Evolutionary conservation across 306 rosid genomes (phyloP), one percentile per base, ranked within the genome.

Genomic region (Lablab purpureus): DNA sequence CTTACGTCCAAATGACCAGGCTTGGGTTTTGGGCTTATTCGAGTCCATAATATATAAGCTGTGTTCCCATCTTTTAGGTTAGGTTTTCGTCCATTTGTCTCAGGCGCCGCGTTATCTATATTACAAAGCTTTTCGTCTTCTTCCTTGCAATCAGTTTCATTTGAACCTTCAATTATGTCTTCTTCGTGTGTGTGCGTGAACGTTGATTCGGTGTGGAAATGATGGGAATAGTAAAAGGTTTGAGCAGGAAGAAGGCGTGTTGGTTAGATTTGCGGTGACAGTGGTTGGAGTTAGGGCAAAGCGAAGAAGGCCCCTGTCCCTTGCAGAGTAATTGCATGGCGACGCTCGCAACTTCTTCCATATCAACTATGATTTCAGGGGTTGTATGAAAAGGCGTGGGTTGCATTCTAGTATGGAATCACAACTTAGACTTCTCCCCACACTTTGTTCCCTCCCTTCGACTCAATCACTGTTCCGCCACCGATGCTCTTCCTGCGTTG

Each of bases 291-390:
- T 51, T 40, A 40, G n/a, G 83, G 76, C 50, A 51, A 83, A 52
- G 6, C 15, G 93, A 74, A 91, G 97, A 86, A 85, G 92, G 91
- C 91, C 96, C 94, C 73, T 80, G 96, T 91, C 80, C 87, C 85
- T 82, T 90, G 96, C 82, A 18, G 23, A 95, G 96, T 58, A 59
- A 86, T 90, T 70, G 89, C 94, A 89, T 6, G 76, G 89, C 19
- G 91, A 89, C 97, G 73, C 66, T 90, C 92, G 97, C 98, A 95
- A 91, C 92, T 88, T 92, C 97, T 95, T 91, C 93, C n/a, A 95
- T 43, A 22, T 10, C 9, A 25, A 49, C 10, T 22, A 7, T 13
- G 45, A 10, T 40, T 10, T 9, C 45, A 13, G 27, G 97, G 96
- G 96, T 91, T 83, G 92, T 60, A 86, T 28, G 67, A 91, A 95